Conservation (phyloP, 495 filamentous ascomycete species). For the Tuber calosporum region DNA sequence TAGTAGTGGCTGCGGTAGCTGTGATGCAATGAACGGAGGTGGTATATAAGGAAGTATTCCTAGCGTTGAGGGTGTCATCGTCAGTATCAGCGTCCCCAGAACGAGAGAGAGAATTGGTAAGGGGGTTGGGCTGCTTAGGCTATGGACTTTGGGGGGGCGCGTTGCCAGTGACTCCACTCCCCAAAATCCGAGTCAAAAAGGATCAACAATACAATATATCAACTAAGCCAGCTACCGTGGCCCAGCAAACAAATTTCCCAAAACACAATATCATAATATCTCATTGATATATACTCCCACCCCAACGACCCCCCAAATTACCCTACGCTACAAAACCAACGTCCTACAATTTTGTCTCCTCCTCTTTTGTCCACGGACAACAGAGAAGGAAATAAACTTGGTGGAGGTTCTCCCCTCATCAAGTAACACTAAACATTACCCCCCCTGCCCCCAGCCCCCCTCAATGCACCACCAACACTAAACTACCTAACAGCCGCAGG, state of each 20-base stretch:
- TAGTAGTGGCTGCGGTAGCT: background rate
- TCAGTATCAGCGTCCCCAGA: background rate
- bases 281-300: background rate
- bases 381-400: constrained; percentile 33
- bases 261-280: background rate
- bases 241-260: background rate
- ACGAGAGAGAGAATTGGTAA: background rate
- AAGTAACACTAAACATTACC: background rate
- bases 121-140: background rate
- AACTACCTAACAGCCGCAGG: background rate
- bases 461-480: background rate
- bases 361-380: constrained; percentile 38
- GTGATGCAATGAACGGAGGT: background rate
- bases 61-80: background rate
- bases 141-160: background rate
- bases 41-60: constrained; percentile 2
- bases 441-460: background rate
- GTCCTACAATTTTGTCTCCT: constrained; percentile 39
- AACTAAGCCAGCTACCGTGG: background rate
- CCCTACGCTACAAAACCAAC: background rate
- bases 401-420: constrained; percentile 22
- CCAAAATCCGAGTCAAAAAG: background rate
- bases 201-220: constrained; percentile 13
- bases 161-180: background rate
- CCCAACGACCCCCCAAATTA: background rate